phyloP scores from a whole-genome alignment of 1,284 basidiomycete genomes.

The Anthracocystis walkeri region DNA sequence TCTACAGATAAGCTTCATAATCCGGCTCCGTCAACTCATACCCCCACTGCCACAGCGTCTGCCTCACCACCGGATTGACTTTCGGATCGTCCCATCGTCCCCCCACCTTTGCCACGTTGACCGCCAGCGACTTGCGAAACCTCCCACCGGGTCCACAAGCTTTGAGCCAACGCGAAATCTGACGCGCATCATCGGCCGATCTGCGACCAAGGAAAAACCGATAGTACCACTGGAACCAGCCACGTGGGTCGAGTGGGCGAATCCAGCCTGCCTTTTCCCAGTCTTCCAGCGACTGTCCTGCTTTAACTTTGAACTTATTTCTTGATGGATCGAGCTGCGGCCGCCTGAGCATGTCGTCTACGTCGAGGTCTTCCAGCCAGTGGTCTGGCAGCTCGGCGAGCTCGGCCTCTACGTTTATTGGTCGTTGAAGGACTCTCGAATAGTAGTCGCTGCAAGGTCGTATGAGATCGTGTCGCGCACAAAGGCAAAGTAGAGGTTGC shows the following conservation, averaged over 20 bases:
- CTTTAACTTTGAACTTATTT: slow-evolving; percentile 71
- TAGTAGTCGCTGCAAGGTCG: slow-evolving; percentile 32
- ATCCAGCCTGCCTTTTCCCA: slow-evolving; percentile 73
- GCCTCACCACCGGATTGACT: slow-evolving; percentile 52
- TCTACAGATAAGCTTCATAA: slow-evolving; percentile 51
- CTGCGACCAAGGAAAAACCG: slow-evolving; percentile 72
- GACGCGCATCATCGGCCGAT: slow-evolving; percentile 71
- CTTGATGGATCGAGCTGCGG: slow-evolving; percentile 64
- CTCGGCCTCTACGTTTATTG: slow-evolving; percentile 52
- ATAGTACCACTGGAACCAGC: slow-evolving; percentile 72
- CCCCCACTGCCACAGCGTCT: slow-evolving; percentile 68
- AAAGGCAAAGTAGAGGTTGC: not conserved
- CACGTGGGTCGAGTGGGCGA: slow-evolving; percentile 71
- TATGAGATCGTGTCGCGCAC: not conserved
- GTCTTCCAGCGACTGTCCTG: slow-evolving; percentile 71
- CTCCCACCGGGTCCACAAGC: slow-evolving; percentile 71
- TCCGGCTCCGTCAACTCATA: slow-evolving; percentile 65
- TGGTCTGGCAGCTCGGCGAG: slow-evolving; percentile 49
- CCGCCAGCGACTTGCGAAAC: slow-evolving; percentile 71
- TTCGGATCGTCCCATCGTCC: slow-evolving; percentile 66
- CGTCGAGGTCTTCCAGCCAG: slow-evolving; percentile 54
- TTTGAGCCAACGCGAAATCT: slow-evolving; percentile 72
- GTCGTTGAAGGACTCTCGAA: slow-evolving; percentile 42
- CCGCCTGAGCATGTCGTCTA: slow-evolving; percentile 40
- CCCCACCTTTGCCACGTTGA: slow-evolving; percentile 68